phyloP scores from a whole-genome alignment of 2,329 filamentous ascomycete species.

The Aspergillus fructus region DNA sequence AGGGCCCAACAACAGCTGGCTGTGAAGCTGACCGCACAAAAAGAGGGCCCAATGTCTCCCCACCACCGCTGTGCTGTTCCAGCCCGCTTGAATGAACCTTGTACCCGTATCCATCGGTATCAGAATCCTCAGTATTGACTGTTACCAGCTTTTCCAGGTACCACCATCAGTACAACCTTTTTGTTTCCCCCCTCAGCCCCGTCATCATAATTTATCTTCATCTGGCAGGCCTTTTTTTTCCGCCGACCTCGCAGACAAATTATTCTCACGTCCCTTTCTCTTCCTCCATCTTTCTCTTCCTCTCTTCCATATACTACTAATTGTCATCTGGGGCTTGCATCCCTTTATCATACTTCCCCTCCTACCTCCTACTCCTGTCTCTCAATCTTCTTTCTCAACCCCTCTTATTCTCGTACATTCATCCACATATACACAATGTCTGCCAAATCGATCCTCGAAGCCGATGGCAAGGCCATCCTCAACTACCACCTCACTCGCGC shows the following conservation, averaged over 20 bases:
- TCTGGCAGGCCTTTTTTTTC: slow-evolving; percentile 2
- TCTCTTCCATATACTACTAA: slow-evolving; percentile 9
- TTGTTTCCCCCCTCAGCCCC: slow-evolving; percentile 11
- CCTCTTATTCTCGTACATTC: slow-evolving; percentile 17
- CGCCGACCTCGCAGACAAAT: slow-evolving; percentile 13
- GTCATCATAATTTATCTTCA: slow-evolving; percentile 12
- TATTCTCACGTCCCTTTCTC: slow-evolving; percentile 6
- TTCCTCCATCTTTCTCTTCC: neutral
- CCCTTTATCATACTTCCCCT: slow-evolving; percentile 14
- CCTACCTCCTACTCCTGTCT: slow-evolving; percentile 14
- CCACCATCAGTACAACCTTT: slow-evolving; percentile 1
- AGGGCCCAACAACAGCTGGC: slow-evolving; percentile 5
- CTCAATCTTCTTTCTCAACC: slow-evolving; percentile 1
- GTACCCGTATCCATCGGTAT: slow-evolving; percentile 9
- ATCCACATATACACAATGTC: slow-evolving; percentile 61
- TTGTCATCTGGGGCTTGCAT: slow-evolving; percentile 18
- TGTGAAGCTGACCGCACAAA: slow-evolving; percentile 4
- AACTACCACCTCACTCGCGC: slow-evolving; percentile 99
- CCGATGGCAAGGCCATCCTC: slow-evolving; percentile 99
- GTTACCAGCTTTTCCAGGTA: slow-evolving; percentile 7
- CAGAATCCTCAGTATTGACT: slow-evolving; percentile 1
- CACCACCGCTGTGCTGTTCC: slow-evolving; percentile 3
- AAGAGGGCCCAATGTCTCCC: slow-evolving; percentile 6
- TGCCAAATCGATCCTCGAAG: slow-evolving; percentile 96
- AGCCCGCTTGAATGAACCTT: slow-evolving; percentile 13